Evolutionary conservation across 768 basidiomycete genomes (phyloP).

Genomic region (Termitomyces sp.): DNA sequence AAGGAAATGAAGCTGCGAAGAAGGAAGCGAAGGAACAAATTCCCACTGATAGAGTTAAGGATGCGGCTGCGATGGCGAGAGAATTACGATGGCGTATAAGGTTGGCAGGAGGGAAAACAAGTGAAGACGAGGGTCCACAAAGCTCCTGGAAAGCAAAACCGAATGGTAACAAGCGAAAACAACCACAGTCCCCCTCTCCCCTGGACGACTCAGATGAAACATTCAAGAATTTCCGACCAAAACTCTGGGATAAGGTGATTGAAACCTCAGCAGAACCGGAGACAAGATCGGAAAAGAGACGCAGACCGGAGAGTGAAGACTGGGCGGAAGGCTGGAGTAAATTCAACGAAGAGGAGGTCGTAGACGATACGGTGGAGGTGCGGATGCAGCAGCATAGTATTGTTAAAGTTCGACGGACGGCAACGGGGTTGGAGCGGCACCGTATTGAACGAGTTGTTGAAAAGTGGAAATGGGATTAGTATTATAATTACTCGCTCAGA

Average conservation of each 20-base stretch:
- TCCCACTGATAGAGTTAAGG: slow-evolving; percentile 76
- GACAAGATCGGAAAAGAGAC: slow-evolving; percentile 30
- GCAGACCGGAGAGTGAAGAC: slow-evolving; percentile 32
- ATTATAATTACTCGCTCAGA: neutral
- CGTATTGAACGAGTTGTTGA: slow-evolving; percentile 65
- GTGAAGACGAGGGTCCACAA: slow-evolving; percentile 57
- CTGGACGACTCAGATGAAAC: slow-evolving; percentile 14
- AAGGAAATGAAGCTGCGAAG: slow-evolving; percentile 62
- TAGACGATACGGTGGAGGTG: slow-evolving; percentile 33
- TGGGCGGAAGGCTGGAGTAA: slow-evolving; percentile 44
- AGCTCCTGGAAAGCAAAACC: slow-evolving; percentile 15
- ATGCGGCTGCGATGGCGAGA: slow-evolving; percentile 73
- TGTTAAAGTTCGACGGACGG: slow-evolving; percentile 53
- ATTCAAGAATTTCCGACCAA: slow-evolving; percentile 69
- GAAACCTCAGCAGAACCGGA: slow-evolving; percentile 39
- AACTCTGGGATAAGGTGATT: slow-evolving; percentile 54
- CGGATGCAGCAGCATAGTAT: slow-evolving; percentile 43
- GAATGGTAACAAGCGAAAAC: slow-evolving; percentile 38
- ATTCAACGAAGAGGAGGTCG: slow-evolving; percentile 21
- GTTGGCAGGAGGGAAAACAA: slow-evolving; percentile 52
- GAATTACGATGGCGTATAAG: slow-evolving; percentile 84
- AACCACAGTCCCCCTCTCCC: slow-evolving; percentile 22
- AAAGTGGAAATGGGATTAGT: slow-evolving; percentile 53
- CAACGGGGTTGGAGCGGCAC: slow-evolving; percentile 61
- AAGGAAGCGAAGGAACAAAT: slow-evolving; percentile 79